Conservation (phyloP, 1,284 basidiomycete genomes). For the Schizophyllum commune region DNA sequence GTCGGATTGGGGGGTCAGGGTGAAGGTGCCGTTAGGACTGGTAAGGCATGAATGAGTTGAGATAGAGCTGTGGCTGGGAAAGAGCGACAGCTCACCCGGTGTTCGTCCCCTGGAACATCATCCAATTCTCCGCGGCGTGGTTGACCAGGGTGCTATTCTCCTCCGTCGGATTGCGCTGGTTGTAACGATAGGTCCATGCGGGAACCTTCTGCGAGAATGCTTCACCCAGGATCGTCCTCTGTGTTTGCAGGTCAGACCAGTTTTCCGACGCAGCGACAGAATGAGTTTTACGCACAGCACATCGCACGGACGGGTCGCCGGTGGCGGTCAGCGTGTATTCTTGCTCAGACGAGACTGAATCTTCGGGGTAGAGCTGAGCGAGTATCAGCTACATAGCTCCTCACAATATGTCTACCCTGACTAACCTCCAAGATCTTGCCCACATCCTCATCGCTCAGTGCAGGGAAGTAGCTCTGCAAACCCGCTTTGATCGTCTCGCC, state of each 20-base stretch:
- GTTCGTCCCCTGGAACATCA: constrained; percentile 53
- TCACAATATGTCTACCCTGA: constrained; percentile 9
- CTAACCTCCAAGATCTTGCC: constrained; percentile 27
- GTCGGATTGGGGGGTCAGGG: constrained; percentile 30
- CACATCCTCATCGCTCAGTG: constrained; percentile 30
- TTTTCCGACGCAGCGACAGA: neutral
- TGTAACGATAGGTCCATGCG: constrained; percentile 48
- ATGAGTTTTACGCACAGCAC: constrained; percentile 36
- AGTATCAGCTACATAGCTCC: neutral
- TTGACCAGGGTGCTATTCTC: constrained; percentile 25
- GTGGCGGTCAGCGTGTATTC: constrained; percentile 33
- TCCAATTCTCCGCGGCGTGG: constrained; percentile 55
- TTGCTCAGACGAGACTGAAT: constrained; percentile 32
- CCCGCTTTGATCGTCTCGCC: constrained; percentile 28
- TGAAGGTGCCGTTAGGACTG: constrained; percentile 42
- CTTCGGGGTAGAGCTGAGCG: constrained; percentile 24
- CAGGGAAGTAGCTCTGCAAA: constrained; percentile 36
- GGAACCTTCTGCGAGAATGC: constrained; percentile 27
- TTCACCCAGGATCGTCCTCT: constrained; percentile 41
- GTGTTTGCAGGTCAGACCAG: neutral
- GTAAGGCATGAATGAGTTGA: too few relatives aligned
- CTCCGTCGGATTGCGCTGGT: constrained; percentile 39
- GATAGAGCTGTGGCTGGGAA: neutral
- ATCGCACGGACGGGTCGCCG: constrained; percentile 41
- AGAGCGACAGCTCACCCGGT: constrained; percentile 37